phyloP scores from a whole-genome alignment of 2,329 filamentous ascomycete genomes.

The Didymella keratinophila region DNA sequence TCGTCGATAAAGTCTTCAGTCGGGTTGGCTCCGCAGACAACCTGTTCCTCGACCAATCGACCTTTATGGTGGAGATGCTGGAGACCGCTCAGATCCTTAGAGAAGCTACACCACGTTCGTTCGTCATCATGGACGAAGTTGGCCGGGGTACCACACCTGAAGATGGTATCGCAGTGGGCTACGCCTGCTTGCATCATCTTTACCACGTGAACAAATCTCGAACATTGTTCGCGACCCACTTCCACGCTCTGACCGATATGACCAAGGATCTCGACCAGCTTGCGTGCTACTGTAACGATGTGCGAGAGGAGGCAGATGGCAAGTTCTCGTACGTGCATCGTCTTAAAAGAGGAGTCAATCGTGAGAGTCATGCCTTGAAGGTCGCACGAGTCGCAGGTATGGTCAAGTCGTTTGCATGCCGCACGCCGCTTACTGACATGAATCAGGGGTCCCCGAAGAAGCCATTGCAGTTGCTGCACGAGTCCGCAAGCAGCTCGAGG shows the following conservation, averaged over 20 bases:
- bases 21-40: slow-evolving; percentile 90
- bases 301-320: slow-evolving; percentile 71
- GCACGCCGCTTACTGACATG: slow-evolving; percentile 11
- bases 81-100: slow-evolving; percentile 92
- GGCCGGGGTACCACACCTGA: slow-evolving; percentile 92
- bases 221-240: slow-evolving; percentile 93
- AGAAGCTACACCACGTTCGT: slow-evolving; percentile 80
- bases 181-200: slow-evolving; percentile 85
- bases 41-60: slow-evolving; percentile 92
- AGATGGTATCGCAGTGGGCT: slow-evolving; percentile 89
- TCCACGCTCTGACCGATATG: slow-evolving; percentile 84
- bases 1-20: slow-evolving; percentile 96
- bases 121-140: slow-evolving; percentile 98
- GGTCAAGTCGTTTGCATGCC: slow-evolving; percentile 2
- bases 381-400: slow-evolving; percentile 83
- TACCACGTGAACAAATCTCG: slow-evolving; percentile 79
- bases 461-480: slow-evolving; percentile 73
- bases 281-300: slow-evolving; percentile 86
- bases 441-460: slow-evolving; percentile 69
- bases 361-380: slow-evolving; percentile 88
- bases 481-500: slow-evolving; percentile 57
- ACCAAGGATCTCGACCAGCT: slow-evolving; percentile 67
- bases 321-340: slow-evolving; percentile 86
- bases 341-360: slow-evolving; percentile 82
- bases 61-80: slow-evolving; percentile 99